A percentile compares a stretch with the other conserved stretches of the same genome.
Evolutionary conservation across 768 basidiomycete species (phyloP).

Genomic region (Russula sp.): DNA sequence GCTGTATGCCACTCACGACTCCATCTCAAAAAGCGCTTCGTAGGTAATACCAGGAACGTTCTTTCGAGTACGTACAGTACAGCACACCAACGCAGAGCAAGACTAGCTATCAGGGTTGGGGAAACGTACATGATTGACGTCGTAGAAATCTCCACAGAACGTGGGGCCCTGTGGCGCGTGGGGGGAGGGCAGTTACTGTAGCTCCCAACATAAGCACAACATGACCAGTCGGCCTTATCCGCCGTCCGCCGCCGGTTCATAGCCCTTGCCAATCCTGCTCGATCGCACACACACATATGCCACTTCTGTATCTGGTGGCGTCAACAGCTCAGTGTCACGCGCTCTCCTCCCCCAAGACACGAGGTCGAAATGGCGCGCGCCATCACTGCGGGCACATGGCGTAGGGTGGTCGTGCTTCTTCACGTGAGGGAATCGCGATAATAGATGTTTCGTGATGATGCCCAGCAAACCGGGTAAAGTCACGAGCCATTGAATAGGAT

Average conservation of each 20-base stretch:
- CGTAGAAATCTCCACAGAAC: conserved; percentile 14
- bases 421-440: background rate
- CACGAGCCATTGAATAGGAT: background rate
- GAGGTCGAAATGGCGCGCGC: background rate
- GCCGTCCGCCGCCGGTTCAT: background rate
- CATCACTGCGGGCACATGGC: background rate
- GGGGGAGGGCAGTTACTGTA: background rate
- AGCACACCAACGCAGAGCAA: conserved; percentile 6
- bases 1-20: background rate
- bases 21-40: background rate
- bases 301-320: background rate
- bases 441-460: background rate
- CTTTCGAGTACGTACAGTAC: background rate
- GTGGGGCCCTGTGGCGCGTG: conserved; percentile 7
- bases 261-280: conserved; percentile 13
- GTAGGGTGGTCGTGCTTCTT: background rate
- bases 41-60: background rate
- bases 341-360: background rate
- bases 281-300: background rate
- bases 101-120: background rate
- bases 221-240: background rate
- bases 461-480: background rate
- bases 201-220: background rate
- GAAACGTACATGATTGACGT: conserved; percentile 10
- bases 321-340: background rate